Evolutionary conservation across 345 rosid genomes (phyloP).

Genomic region (Angophora floribunda): DNA sequence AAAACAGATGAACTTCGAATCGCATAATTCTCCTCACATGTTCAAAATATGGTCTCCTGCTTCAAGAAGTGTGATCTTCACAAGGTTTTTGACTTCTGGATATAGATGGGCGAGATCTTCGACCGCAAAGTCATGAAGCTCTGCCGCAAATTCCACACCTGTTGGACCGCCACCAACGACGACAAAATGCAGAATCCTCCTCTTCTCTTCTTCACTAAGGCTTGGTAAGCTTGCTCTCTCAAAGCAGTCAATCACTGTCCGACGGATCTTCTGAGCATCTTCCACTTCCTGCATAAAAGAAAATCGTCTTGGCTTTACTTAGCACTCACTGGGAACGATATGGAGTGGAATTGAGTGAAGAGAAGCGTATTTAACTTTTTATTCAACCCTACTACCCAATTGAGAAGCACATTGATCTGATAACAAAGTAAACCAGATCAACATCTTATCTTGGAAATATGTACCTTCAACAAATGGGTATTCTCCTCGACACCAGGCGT

Average conservation of each 20-base stretch:
- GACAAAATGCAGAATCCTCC: slow-evolving; percentile 66
- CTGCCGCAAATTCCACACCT: slow-evolving; percentile 89
- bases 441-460: neutral
- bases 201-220: slow-evolving; percentile 62
- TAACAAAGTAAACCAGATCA: neutral
- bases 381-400: neutral
- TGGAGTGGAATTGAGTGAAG: neutral
- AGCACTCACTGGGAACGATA: neutral
- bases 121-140: slow-evolving; percentile 56
- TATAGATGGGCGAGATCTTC: slow-evolving; percentile 58
- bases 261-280: slow-evolving; percentile 63
- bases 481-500: slow-evolving; percentile 75
- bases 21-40: slow-evolving; percentile 29
- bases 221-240: slow-evolving; percentile 67
- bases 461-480: slow-evolving; percentile 61
- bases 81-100: slow-evolving; percentile 35
- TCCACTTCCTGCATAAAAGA: slow-evolving; percentile 44
- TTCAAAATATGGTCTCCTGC: slow-evolving; percentile 74
- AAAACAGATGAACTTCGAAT: neutral
- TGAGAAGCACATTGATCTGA: neutral
- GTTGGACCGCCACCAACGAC: slow-evolving; percentile 91
- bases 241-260: slow-evolving; percentile 54
- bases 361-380: neutral
- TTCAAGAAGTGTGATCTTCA: slow-evolving; percentile 68
- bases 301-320: neutral